phyloP scores from a whole-genome alignment of 2,329 filamentous ascomycete genomes.

The Botrytis galanthina region DNA sequence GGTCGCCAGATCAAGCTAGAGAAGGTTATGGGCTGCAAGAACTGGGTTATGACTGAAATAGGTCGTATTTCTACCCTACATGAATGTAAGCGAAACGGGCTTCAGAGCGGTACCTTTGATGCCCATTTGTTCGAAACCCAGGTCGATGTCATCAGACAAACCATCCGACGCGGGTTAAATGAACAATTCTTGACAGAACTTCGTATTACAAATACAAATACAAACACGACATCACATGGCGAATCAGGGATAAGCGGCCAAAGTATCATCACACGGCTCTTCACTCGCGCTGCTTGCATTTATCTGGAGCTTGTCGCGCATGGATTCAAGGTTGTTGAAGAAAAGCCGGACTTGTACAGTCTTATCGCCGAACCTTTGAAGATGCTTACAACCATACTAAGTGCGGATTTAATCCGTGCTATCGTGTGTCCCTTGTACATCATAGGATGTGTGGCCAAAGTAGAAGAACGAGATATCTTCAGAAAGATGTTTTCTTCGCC shows the following conservation, averaged over 20 bases:
- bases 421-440: constrained; percentile 34
- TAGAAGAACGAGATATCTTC: constrained; percentile 32
- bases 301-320: constrained; percentile 34
- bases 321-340: constrained; percentile 26
- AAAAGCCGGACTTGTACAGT: constrained; percentile 19
- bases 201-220: constrained; percentile 22
- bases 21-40: constrained; percentile 54
- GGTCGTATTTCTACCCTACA: constrained; percentile 53
- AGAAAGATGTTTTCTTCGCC: constrained; percentile 29
- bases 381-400: constrained; percentile 27
- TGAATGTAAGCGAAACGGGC: constrained; percentile 53
- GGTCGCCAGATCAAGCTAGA: constrained; percentile 42
- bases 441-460: constrained; percentile 29
- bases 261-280: constrained; percentile 30
- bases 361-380: constrained; percentile 28
- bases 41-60: constrained; percentile 56
- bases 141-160: constrained; percentile 26
- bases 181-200: constrained; percentile 25
- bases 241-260: background rate
- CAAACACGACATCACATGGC: background rate
- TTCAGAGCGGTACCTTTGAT: constrained; percentile 28
- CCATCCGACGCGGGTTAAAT: constrained; percentile 28
- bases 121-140: constrained; percentile 21
- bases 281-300: constrained; percentile 29
- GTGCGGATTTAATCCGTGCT: constrained; percentile 25